Conservation (phyloP, 805 yeast species). For the Candida pseudofarinosa region DNA sequence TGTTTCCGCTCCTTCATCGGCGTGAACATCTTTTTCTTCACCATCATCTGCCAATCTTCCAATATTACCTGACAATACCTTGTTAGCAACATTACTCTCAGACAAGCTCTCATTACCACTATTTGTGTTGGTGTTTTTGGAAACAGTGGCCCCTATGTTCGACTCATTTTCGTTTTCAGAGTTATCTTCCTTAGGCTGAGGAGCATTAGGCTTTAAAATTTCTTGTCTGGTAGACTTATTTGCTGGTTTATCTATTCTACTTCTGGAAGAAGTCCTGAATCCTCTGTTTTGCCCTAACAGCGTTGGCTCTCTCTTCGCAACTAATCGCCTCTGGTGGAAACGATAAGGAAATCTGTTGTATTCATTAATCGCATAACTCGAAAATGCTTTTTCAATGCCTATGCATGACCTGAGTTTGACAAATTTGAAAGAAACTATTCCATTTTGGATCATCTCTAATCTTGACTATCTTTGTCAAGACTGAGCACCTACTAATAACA, state of each 20-base stretch:
- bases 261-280: background rate
- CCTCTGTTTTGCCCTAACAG: background rate
- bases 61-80: background rate
- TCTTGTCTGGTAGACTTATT: background rate
- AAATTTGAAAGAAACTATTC: background rate
- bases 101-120: background rate
- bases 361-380: background rate
- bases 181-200: background rate
- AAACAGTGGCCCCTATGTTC: background rate
- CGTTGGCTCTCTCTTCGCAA: background rate
- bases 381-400: background rate
- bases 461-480: background rate
- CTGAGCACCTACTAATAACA: background rate
- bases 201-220: background rate
- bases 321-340: background rate
- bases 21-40: background rate
- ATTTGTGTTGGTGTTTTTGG: background rate
- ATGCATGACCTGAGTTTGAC: background rate
- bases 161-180: background rate
- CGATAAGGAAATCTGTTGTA: background rate
- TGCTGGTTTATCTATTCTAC: background rate
- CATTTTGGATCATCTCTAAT: slow-evolving; percentile 1
- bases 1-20: background rate
- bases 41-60: background rate
- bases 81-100: background rate